Evolutionary conservation across 495 filamentous ascomycete genomes (phyloP).

Genomic region (Oidiodendron maius): DNA sequence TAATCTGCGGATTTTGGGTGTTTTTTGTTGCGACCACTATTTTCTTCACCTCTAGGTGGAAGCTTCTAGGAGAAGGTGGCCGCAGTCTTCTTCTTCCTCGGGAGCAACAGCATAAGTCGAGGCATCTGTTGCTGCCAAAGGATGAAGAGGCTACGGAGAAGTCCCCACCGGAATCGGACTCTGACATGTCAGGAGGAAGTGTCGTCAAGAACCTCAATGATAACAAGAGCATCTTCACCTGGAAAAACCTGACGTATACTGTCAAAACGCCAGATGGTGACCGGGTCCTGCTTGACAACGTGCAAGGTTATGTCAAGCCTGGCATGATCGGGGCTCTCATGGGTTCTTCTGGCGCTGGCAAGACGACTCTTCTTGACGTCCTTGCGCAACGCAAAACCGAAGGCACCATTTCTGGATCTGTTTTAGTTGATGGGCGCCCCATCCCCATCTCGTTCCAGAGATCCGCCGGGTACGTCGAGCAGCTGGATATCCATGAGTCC

Average conservation of each 20-base stretch:
- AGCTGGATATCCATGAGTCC: constrained; percentile 74
- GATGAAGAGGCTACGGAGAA: constrained; percentile 18
- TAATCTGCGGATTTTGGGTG: constrained; percentile 39
- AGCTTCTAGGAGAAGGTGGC: constrained; percentile 6
- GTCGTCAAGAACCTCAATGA: constrained; percentile 23
- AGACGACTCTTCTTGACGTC: constrained; percentile 43
- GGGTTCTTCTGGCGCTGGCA: constrained; percentile 54
- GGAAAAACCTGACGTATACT: constrained; percentile 53
- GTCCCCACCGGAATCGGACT: constrained; percentile 17
- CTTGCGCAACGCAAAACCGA: constrained; percentile 59
- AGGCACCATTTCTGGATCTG: constrained; percentile 68
- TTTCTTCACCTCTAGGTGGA: constrained; percentile 39
- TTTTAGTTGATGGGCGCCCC: constrained; percentile 64
- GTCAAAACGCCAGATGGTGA: constrained; percentile 56
- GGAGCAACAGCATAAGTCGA: constrained; percentile 21
- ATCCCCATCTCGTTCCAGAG: constrained; percentile 70
- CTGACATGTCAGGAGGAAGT: constrained; percentile 4
- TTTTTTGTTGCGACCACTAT: constrained; percentile 48
- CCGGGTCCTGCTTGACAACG: constrained; percentile 58
- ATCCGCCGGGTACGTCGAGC: constrained; percentile 75
- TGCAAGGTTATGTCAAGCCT: constrained; percentile 72
- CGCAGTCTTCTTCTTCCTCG: constrained; percentile 26
- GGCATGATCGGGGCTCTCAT: constrained; percentile 74
- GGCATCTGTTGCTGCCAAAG: constrained; percentile 6
- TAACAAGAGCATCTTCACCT: constrained; percentile 50